Evolutionary conservation across 805 yeast species (phyloP), one percentile per base, ranked within the genome.

Genomic region (Vanderwaltozyma polyspora): DNA sequence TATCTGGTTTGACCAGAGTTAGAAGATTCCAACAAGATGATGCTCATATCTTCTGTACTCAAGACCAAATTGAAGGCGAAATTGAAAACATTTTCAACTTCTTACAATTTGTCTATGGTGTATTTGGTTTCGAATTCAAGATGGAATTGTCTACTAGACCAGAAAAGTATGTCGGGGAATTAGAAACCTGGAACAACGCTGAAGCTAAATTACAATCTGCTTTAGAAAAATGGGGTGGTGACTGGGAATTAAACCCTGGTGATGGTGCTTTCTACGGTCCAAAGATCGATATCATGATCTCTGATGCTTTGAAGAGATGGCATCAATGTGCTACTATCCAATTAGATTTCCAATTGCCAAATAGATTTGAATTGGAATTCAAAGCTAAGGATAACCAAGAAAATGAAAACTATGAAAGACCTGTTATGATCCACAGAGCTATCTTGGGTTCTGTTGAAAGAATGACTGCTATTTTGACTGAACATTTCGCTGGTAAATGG

Each of bases 361-460:
- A 72, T 51, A 79, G 98, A 65, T 91, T 91, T 57, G 94, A 82
- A 50, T 73, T 91, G 49, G 86, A 81, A 61, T 91, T 72, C 69
- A 80, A 82, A 65, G 72, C 82, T 32, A 76, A 74, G 64, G 80
- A 71, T 44, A 74, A 46, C 36, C 57, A 52, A 52, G 73, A 64
- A 29, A 49, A 58, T n/a, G 68, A 70, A 44, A 73, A 72, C 42
- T 69, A 68, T 48, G 74, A 71, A 38, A 82, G 94, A 63, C 99
- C 99, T 33, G 99, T 91, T 36, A 91, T 91, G 97, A 89, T 91
- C 56, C 99, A 91, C 70, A 83, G 99, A 67, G 99, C 99, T 46
- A 85, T 91, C 47, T 74, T 89, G 57, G 99, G 99, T 48, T 84
- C 95, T 30, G 93, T 91, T 41, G 99, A 91, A 72, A 83, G 99